Evolutionary conservation across 2,329 filamentous ascomycete genomes (phyloP), one percentile per base, ranked within the genome.

Genomic region (Septoria petroselini): DNA sequence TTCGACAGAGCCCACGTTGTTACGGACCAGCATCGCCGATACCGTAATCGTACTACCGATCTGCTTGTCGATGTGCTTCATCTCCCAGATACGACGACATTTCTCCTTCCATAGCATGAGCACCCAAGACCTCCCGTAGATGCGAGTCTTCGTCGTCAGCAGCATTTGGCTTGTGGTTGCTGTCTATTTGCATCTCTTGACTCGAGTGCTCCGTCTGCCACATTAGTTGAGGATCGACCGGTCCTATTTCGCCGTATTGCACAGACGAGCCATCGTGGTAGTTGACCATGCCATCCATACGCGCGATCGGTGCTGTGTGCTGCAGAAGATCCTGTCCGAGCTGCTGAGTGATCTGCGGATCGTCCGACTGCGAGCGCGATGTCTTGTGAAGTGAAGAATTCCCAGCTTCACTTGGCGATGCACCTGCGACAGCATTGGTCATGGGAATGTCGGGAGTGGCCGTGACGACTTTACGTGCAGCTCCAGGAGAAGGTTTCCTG

Each of bases 271-370:
- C 43, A 19, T 33, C 43, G 25, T 47, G 23, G 14, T 47, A 39
- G 30, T 40, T 15, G 15, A 29, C 25, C 2, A 34, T 47, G 48
- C 68, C 64, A 1, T 70, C 65, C 48, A 68, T 64, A 9, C 66
- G 60, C 33, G 63, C 53, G 15, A 52, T 45, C n/a, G 55, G 41
- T 1, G 42, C 49, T 12, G 48, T 30, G n/a, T 49, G 42, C n/a
- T 52, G 48, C 12, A 50, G 46, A n/a, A 40, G 43, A 4, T 47
- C 35, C 33, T 47, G 43, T 14, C 35, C 43, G 1, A 47, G 15
- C 14, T 47, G 43, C 25, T 40, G 34, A 9, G 34, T 29, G 6
- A 47, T 12, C 15, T 40, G 43, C 18, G 39, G 41, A 9, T 40
- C 27, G 25, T 40, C 27, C 15, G 21, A 25, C 5, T 45, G 48